Evolutionary conservation across 495 filamentous ascomycete genomes (phyloP).

Genomic region (Lasiosphaeris hirsuta): DNA sequence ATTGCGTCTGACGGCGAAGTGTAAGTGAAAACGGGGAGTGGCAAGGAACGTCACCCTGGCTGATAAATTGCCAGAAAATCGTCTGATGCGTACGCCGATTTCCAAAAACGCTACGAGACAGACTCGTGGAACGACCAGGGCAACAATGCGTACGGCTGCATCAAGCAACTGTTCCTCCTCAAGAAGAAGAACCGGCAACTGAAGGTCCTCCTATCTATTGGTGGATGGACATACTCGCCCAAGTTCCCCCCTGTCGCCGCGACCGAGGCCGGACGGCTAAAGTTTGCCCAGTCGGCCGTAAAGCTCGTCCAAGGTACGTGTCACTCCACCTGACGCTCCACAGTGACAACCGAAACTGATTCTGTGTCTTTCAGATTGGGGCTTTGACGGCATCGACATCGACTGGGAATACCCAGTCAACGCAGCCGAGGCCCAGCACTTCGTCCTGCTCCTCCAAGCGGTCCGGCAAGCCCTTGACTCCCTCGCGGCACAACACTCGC

Average conservation of each 20-base stretch:
- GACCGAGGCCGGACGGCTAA: constrained; percentile 50
- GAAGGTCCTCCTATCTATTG: constrained; percentile 81
- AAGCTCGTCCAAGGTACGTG: constrained; percentile 51
- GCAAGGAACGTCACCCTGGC: background rate
- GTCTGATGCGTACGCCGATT: constrained; percentile 56
- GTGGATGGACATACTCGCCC: constrained; percentile 83
- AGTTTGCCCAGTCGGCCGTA: constrained; percentile 64
- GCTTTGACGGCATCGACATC: constrained; percentile 57
- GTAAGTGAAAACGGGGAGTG: constrained; percentile 38
- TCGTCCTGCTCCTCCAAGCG: constrained; percentile 65
- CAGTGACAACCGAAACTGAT: background rate
- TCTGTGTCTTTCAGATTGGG: constrained; percentile 43
- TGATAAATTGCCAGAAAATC: constrained; percentile 34
- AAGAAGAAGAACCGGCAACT: constrained; percentile 80
- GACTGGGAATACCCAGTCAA: constrained; percentile 63
- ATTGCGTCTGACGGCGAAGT: constrained; percentile 78
- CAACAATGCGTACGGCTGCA: constrained; percentile 70
- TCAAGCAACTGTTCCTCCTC: constrained; percentile 80
- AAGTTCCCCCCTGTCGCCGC: constrained; percentile 70
- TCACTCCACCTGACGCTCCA: background rate
- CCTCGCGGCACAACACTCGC: constrained; percentile 50
- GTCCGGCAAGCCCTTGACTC: constrained; percentile 62
- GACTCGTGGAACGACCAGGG: constrained; percentile 69
- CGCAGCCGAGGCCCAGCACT: constrained; percentile 59
- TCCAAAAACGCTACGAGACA: constrained; percentile 68